These are phyloP conservation scores for Wickerhamomyces pijperi DNA, from an alignment of 805 yeast genomes.

Conservation along the genomic window DNA sequence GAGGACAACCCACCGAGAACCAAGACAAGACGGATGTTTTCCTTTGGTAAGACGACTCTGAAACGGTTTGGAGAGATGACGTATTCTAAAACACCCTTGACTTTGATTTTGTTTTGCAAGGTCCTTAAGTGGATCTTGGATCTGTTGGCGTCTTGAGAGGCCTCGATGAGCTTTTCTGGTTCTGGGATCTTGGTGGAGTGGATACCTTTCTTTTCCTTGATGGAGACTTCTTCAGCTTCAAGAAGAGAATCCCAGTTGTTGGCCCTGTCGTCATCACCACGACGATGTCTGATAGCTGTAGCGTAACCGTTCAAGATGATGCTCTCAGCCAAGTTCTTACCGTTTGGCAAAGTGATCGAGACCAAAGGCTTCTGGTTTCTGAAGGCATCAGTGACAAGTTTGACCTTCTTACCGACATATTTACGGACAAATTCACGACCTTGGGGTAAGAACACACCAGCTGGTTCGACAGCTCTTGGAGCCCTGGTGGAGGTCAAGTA, in stretches of 20 bases:
- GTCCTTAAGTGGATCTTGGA: slow-evolving; percentile 68
- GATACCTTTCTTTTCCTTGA: slow-evolving; percentile 48
- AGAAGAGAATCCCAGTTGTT: slow-evolving; percentile 67
- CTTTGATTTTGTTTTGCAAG: slow-evolving; percentile 51
- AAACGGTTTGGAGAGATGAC: slow-evolving; percentile 61
- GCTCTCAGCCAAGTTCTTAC: slow-evolving; percentile 47
- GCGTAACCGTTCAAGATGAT: slow-evolving; percentile 63
- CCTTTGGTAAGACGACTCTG: slow-evolving; percentile 57
- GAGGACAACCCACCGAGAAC: slow-evolving; percentile 65
- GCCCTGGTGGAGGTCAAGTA: slow-evolving; percentile 70
- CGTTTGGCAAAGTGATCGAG: slow-evolving; percentile 39
- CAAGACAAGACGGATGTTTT: slow-evolving; percentile 55
- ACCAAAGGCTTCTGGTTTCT: slow-evolving; percentile 65
- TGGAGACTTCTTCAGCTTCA: slow-evolving; percentile 57
- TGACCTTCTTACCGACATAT: slow-evolving; percentile 63
- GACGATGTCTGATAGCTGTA: slow-evolving; percentile 66
- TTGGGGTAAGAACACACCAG: slow-evolving; percentile 44
- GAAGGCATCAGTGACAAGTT: slow-evolving; percentile 48
- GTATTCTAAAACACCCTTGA: slow-evolving; percentile 63
- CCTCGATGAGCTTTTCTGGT: slow-evolving; percentile 61
- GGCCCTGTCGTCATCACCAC: slow-evolving; percentile 60
- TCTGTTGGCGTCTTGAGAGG: slow-evolving; percentile 60
- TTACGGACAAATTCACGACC: slow-evolving; percentile 72
- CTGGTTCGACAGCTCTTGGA: slow-evolving; percentile 54
- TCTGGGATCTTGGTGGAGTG: slow-evolving; percentile 43